Evolutionary conservation across 1,139 yeast species (phyloP).

Genomic region (Nakaseomyces bracarensis): DNA sequence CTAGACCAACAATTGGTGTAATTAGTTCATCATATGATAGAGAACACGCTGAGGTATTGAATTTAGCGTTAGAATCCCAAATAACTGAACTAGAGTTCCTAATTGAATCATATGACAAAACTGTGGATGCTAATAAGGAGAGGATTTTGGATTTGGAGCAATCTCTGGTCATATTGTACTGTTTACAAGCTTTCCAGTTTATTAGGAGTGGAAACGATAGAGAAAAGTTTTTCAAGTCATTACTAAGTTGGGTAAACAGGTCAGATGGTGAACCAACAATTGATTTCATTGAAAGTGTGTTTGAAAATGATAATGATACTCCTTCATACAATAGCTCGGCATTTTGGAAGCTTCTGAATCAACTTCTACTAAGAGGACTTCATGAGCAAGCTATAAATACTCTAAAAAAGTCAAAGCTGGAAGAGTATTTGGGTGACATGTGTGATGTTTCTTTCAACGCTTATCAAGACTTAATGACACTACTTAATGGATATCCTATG

Average conservation of each 20-base stretch:
- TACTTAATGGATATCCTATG: conserved; percentile 33
- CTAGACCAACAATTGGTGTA: conserved; percentile 35
- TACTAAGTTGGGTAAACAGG: conserved; percentile 57
- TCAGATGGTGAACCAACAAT: conserved; percentile 54
- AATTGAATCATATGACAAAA: conserved; percentile 20
- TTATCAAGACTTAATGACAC: conserved; percentile 41
- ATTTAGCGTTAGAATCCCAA: conserved; percentile 32
- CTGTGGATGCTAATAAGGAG: conserved; percentile 14
- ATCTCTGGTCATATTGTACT: conserved; percentile 44
- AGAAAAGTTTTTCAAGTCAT: conserved; percentile 19
- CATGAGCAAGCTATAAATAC: conserved; percentile 46
- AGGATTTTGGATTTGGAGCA: conserved; percentile 40
- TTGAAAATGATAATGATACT: conserved; percentile 9
- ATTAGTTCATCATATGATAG: conserved; percentile 30
- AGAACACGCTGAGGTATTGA: conserved; percentile 31
- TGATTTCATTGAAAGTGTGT: conserved; percentile 35
- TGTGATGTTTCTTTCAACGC: conserved; percentile 31
- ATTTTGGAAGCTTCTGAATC: conserved; percentile 61
- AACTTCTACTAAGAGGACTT: conserved; percentile 55
- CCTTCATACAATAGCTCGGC: conserved; percentile 27
- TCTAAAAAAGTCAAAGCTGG: conserved; percentile 35
- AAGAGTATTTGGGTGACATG: conserved; percentile 14
- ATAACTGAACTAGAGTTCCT: conserved; percentile 32
- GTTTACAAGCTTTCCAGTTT: conserved; percentile 49
- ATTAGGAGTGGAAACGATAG: conserved; percentile 37